phyloP scores from a whole-genome alignment of 2,329 filamentous ascomycete species.

The Aspergillus puulaauensis region DNA sequence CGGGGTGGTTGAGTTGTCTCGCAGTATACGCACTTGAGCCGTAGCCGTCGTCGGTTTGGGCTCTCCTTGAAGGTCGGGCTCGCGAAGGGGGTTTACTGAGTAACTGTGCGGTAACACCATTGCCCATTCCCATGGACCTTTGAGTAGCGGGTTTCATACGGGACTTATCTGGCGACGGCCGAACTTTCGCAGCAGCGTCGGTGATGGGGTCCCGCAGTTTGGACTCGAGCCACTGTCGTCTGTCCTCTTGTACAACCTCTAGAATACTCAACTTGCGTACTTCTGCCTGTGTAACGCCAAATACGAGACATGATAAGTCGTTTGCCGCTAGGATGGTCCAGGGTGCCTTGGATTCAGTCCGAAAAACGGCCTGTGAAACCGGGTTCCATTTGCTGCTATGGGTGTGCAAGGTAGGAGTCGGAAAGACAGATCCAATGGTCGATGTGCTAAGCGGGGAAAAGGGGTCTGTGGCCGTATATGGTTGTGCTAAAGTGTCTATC shows the following conservation, averaged over 20 bases:
- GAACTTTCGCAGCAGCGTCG: conserved; percentile 43
- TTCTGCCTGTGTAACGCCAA: conserved; percentile 96
- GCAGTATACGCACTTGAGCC: conserved; percentile 46
- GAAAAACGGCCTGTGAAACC: conserved; percentile 93
- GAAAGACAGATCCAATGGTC: conserved; percentile 39
- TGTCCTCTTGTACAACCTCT: conserved; percentile 88
- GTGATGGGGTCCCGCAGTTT: conserved; percentile 69
- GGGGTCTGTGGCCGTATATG: conserved; percentile 63
- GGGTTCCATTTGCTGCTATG: conserved; percentile 89
- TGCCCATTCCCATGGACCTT: conserved; percentile 63
- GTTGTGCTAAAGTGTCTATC: conserved; percentile 79
- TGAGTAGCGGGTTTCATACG: conserved; percentile 37
- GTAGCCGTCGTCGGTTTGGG: conserved; percentile 61
- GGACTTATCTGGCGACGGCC: conserved; percentile 33
- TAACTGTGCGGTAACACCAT: conserved; percentile 82
- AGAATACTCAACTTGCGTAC: conserved; percentile 92
- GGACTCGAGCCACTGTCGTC: conserved; percentile 82
- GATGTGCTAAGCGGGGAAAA: conserved; percentile 38
- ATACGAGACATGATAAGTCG: conserved; percentile 93
- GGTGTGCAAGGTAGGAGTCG: conserved; percentile 66
- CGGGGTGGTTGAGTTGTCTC: conserved; percentile 65
- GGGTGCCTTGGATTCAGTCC: conserved; percentile 83
- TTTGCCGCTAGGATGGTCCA: conserved; percentile 98
- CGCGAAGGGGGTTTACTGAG: conserved; percentile 76
- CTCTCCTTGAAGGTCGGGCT: conserved; percentile 45